These are phyloP conservation scores for Termitomyces sp. DNA, from an alignment of 768 basidiomycete genomes.

Conservation along the genomic window DNA sequence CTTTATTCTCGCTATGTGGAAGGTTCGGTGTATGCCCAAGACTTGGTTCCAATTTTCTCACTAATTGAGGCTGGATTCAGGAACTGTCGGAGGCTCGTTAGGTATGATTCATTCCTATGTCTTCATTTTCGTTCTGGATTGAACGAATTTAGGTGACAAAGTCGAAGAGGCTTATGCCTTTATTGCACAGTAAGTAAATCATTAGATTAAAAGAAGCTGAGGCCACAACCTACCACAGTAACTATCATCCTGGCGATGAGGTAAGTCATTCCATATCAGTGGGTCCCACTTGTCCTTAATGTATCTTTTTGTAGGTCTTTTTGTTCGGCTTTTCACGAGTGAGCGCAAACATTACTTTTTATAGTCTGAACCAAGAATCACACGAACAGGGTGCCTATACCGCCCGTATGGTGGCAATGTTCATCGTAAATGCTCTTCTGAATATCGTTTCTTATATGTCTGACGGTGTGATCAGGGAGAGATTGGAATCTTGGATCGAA, in stretches of 20 bases:
- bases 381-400: slow-evolving; percentile 66
- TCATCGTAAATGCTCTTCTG: slow-evolving; percentile 45
- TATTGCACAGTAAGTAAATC: slow-evolving; percentile 62
- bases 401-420: slow-evolving; percentile 67
- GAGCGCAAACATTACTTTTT: slow-evolving; percentile 11
- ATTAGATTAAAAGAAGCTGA: not conserved
- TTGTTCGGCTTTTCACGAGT: slow-evolving; percentile 78
- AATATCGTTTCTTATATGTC: not conserved
- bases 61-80: slow-evolving; percentile 28
- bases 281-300: not conserved
- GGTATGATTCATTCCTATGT: slow-evolving; percentile 31
- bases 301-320: slow-evolving; percentile 48
- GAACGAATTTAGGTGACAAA: slow-evolving; percentile 48
- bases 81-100: slow-evolving; percentile 59
- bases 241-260: slow-evolving; percentile 71
- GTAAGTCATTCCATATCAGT: slow-evolving; percentile 25
- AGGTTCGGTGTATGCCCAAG: not conserved
- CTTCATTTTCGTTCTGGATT: not conserved
- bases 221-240: slow-evolving; percentile 35
- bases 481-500: slow-evolving; percentile 68
- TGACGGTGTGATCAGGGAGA: slow-evolving; percentile 43
- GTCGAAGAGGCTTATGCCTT: slow-evolving; percentile 81
- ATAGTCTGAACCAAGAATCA: slow-evolving; percentile 3
- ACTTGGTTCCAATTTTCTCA: not conserved
- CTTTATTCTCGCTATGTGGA: slow-evolving; percentile 49